Conservation (phyloP, 768 basidiomycete species). For the Phaffia tasmanica region DNA sequence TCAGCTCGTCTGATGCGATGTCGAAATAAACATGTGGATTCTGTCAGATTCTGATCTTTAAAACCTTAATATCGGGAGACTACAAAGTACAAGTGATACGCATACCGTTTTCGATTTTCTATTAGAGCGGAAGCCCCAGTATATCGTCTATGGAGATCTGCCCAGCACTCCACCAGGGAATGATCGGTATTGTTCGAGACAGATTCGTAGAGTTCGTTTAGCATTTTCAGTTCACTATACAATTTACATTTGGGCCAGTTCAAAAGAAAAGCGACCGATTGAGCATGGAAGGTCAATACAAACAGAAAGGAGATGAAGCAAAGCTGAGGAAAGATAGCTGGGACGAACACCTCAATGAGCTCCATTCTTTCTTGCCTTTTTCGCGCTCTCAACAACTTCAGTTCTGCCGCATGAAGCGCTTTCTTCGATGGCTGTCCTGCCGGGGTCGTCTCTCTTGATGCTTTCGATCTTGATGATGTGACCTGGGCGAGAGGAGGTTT, state of each 20-base stretch:
- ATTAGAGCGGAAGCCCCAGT: not conserved
- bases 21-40: not conserved
- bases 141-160: slow-evolving; percentile 4
- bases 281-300: not conserved
- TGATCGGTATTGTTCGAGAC: not conserved
- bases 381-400: not conserved
- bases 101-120: slow-evolving; percentile 4
- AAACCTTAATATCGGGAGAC: not conserved
- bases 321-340: not conserved
- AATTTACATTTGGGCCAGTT: not conserved
- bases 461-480: not conserved
- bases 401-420: not conserved
- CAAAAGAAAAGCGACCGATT: not conserved
- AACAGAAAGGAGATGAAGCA: not conserved
- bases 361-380: slow-evolving; percentile 6
- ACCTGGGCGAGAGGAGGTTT: not conserved
- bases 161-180: not conserved
- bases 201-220: slow-evolving; percentile 11
- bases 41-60: not conserved
- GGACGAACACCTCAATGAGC: slow-evolving; percentile 15
- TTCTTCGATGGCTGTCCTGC: not conserved
- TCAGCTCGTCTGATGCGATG: slow-evolving; percentile 2
- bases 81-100: not conserved
- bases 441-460: not conserved
- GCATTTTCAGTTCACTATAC: not conserved